Conservation (phyloP, 1,284 basidiomycete genomes). For the Ceratobasidium sp. region DNA sequence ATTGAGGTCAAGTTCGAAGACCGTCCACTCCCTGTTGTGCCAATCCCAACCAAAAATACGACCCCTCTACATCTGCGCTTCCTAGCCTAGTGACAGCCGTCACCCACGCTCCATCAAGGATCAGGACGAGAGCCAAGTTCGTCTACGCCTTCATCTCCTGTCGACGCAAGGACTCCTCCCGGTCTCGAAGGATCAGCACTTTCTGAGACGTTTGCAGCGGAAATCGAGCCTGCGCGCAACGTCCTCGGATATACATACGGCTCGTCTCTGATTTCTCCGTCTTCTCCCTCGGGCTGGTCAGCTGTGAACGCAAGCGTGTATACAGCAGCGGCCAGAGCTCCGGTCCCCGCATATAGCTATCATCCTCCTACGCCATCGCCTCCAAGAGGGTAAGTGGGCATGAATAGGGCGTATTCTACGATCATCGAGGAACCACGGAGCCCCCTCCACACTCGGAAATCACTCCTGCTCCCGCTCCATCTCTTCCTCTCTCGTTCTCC, state of each 20-base stretch:
- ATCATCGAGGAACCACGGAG: constrained; percentile 27
- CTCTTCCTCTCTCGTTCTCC: neutral
- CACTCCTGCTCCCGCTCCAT: neutral
- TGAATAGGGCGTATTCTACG: neutral
- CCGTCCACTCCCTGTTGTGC: neutral
- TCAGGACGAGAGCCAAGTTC: constrained; percentile 2
- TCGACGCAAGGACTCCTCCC: neutral
- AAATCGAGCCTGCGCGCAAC: constrained; percentile 17
- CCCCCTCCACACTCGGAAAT: neutral
- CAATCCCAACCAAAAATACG: constrained; percentile 30
- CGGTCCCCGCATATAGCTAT: constrained; percentile 35
- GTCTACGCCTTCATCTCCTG: neutral
- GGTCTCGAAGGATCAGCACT: constrained; percentile 13
- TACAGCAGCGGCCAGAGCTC: constrained; percentile 3
- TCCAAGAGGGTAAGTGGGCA: constrained; percentile 17
- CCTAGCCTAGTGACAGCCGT: neutral
- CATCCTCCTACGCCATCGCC: constrained; percentile 32
- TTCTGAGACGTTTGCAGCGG: constrained; percentile 31
- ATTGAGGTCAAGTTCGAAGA: constrained; percentile 3
- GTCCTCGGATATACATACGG: neutral
- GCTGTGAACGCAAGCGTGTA: neutral
- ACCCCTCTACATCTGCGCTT: neutral
- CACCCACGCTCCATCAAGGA: neutral
- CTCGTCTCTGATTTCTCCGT: constrained; percentile 7
- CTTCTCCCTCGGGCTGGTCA: neutral